Evolutionary conservation across 2,329 filamentous ascomycete species (phyloP).

Genomic region (Ophiostoma montium): DNA sequence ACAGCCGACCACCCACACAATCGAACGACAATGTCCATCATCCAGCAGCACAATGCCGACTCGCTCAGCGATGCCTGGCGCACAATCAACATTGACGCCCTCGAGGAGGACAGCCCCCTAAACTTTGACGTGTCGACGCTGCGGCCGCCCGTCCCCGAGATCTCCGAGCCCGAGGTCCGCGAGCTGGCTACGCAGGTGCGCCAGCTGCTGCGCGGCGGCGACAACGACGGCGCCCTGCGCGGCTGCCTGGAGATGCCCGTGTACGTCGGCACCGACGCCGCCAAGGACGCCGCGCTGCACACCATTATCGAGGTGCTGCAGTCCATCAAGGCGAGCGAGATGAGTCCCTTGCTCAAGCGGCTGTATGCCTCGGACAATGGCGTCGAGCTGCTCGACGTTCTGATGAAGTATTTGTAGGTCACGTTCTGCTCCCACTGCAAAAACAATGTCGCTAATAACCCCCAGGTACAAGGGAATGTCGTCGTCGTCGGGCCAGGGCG

Average conservation of each 20-base stretch:
- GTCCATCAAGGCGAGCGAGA: constrained; percentile 90
- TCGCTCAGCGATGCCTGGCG: constrained; percentile 56
- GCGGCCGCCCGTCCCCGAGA: constrained; percentile 59
- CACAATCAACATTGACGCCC: constrained; percentile 86
- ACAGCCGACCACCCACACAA: too few species aligned
- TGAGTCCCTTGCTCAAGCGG: constrained; percentile 73
- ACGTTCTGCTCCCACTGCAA: background rate
- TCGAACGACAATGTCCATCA: constrained; percentile 50
- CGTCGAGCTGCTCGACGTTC: constrained; percentile 71
- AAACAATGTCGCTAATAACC: background rate
- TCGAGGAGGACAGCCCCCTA: constrained; percentile 75
- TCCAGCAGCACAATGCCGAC: constrained; percentile 48
- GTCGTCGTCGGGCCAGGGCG: constrained; percentile 21
- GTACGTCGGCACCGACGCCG: constrained; percentile 45
- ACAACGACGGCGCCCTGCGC: constrained; percentile 73
- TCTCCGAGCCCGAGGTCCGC: constrained; percentile 65
- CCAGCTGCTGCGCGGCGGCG: constrained; percentile 74
- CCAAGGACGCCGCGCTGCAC: constrained; percentile 69
- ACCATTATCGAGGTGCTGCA: constrained; percentile 88
- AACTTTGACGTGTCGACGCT: constrained; percentile 87
- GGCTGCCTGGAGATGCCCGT: constrained; percentile 77
- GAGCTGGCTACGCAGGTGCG: constrained; percentile 67
- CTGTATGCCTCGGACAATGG: constrained; percentile 70
- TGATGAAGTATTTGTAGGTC: constrained; percentile 94
- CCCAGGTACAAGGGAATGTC: constrained; percentile 83